Percentiles rank a stretch among this genome's conserved stretches.
phyloP scores from a whole-genome alignment of 345 rosid species.

The Gossypium australe region DNA sequence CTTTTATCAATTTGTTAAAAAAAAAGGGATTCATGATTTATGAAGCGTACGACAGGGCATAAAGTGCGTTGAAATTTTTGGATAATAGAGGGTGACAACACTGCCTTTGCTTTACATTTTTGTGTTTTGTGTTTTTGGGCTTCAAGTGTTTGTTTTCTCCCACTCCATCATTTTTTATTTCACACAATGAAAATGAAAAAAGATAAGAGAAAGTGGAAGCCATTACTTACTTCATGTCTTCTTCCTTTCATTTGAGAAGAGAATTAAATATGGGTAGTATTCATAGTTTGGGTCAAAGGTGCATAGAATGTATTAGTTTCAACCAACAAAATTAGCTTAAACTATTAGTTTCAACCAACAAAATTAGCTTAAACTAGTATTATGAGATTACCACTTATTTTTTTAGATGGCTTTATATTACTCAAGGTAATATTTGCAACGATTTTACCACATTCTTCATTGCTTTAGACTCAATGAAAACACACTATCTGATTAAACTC shows the following conservation, averaged over 20 bases:
- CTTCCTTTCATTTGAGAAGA: neutral
- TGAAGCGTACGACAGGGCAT: neutral
- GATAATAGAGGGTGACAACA: neutral
- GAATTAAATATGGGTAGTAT: neutral
- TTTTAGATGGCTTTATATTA: no score
- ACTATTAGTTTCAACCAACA: no score
- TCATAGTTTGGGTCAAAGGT: neutral
- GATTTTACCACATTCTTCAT: no score
- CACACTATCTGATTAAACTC: no score
- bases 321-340: no score
- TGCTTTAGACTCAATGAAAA: no score
- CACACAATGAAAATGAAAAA: neutral
- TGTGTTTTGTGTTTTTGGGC: neutral
- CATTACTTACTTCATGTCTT: no score
- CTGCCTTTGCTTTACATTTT: neutral
- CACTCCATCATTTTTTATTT: neutral
- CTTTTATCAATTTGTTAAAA: neutral
- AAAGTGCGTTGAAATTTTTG: neutral
- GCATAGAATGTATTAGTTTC: no score
- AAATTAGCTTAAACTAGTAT: no score
- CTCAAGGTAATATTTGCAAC: no score
- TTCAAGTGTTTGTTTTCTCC: neutral
- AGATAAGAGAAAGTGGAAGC: neutral
- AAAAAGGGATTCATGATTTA: neutral
- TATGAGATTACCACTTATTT: no score